Conservation (phyloP, 352 stramenopile species). For the Blastocystis sp. region DNA sequence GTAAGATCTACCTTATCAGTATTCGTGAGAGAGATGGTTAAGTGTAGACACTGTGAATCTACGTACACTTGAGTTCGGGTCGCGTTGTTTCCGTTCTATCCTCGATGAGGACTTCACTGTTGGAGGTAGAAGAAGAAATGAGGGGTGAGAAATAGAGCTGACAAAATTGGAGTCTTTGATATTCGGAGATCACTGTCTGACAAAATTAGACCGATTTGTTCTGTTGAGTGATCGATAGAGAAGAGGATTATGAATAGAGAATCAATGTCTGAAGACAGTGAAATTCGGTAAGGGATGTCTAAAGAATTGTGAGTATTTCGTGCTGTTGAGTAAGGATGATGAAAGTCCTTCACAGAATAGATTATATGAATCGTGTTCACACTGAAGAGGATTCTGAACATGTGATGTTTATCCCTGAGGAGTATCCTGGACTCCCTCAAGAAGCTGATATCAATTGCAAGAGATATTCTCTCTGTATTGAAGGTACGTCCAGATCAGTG, state of each 20-base stretch:
- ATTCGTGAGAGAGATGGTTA: not conserved
- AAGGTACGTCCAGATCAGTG: not conserved
- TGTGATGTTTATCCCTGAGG: slow-evolving; percentile 45
- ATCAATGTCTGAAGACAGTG: slow-evolving; percentile 3
- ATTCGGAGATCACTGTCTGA: not conserved
- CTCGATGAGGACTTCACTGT: not conserved
- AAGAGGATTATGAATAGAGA: not conserved
- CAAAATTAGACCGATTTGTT: slow-evolving; percentile 46
- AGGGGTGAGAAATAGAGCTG: not conserved
- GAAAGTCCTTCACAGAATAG: not conserved
- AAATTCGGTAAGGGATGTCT: not conserved
- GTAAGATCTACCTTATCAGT: slow-evolving; percentile 5
- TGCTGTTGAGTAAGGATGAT: slow-evolving; percentile 5
- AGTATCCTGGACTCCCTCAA: slow-evolving; percentile 53
- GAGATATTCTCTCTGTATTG: slow-evolving; percentile 26
- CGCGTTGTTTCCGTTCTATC: slow-evolving; percentile 4
- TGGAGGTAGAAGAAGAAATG: not conserved
- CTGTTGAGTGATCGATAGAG: slow-evolving; percentile 11
- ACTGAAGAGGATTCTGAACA: slow-evolving; percentile 1
- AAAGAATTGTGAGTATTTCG: slow-evolving; percentile 59
- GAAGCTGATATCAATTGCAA: slow-evolving; percentile 46
- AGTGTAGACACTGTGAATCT: slow-evolving; percentile 16
- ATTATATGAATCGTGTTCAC: slow-evolving; percentile 59
- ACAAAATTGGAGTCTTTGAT: slow-evolving; percentile 7
- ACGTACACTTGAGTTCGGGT: not conserved